phyloP scores from a whole-genome alignment of 2,329 filamentous ascomycete species.

The Penicillium hordei region DNA sequence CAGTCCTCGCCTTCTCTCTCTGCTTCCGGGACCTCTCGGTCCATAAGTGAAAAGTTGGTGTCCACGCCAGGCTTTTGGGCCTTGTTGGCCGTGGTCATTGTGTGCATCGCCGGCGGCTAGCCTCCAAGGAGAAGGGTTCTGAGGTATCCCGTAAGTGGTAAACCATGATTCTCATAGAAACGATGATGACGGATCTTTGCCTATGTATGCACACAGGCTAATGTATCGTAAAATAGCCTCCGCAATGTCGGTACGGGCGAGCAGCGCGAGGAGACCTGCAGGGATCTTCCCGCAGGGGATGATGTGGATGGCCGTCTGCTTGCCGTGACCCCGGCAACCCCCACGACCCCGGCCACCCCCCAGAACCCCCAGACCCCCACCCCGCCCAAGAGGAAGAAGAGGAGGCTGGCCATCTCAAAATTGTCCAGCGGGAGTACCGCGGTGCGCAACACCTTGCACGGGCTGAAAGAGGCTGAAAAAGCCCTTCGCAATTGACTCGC shows the following conservation, averaged over 20 bases:
- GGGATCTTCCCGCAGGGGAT: not conserved
- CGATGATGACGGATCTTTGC: not conserved
- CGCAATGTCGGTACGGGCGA: not conserved
- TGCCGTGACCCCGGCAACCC: not conserved
- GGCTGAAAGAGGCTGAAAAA: not conserved
- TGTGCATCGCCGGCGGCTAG: not conserved
- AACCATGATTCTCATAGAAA: not conserved
- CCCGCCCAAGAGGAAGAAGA: not conserved
- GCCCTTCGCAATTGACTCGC: not conserved
- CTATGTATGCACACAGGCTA: not conserved
- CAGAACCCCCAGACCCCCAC: not conserved
- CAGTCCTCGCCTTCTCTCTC: not conserved
- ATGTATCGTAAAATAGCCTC: not conserved
- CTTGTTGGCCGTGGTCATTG: not conserved
- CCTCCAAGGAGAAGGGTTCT: not conserved
- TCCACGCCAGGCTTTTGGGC: not conserved
- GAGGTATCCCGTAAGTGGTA: not conserved
- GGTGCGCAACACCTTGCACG: not conserved
- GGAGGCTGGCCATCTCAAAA: not conserved
- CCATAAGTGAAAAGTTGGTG: not conserved
- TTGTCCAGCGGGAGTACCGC: not conserved
- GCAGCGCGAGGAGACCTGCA: not conserved
- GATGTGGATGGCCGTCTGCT: not conserved
- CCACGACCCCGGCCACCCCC: not conserved
- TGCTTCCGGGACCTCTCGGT: not conserved